These are phyloP conservation scores for Candolleomyces aberdarensis DNA, from an alignment of 768 basidiomycete species.

Conservation along the genomic window DNA sequence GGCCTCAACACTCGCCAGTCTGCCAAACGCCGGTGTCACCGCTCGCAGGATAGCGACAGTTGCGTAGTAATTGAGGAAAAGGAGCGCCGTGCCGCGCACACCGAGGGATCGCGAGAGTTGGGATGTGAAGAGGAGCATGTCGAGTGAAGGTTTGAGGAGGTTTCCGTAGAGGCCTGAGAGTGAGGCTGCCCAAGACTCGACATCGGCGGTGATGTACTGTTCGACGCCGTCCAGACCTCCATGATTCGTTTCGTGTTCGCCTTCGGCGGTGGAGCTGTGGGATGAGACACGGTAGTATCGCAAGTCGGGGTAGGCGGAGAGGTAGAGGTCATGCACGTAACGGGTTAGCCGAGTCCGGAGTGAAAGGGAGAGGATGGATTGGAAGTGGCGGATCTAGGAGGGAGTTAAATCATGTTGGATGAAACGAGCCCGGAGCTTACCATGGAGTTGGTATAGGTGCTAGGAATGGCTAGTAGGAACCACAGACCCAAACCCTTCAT, in stretches of 20 bases:
- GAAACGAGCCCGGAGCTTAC: constrained; percentile 32
- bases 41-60: constrained; percentile 80
- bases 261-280: background rate
- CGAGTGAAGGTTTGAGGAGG: constrained; percentile 87
- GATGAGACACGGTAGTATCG: constrained; percentile 55
- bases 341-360: constrained; percentile 85
- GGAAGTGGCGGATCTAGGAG: constrained; percentile 81
- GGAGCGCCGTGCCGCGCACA: constrained; percentile 72
- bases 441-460: constrained; percentile 96
- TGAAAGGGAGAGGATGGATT: constrained; percentile 78
- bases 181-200: constrained; percentile 84
- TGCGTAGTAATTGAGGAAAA: constrained; percentile 83
- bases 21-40: constrained; percentile 91
- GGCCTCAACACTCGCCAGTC: constrained; percentile 84
- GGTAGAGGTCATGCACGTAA: constrained; percentile 90
- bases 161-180: constrained; percentile 91
- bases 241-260: constrained; percentile 1
- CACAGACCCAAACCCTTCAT: constrained; percentile 77
- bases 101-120: constrained; percentile 88
- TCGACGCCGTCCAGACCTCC: constrained; percentile 71
- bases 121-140: constrained; percentile 87
- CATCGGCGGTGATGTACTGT: constrained; percentile 91
- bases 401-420: background rate
- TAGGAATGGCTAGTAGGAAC: constrained; percentile 89
- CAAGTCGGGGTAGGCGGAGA: constrained; percentile 68